Evolutionary conservation across 2,329 filamentous ascomycete species (phyloP), one percentile per base, ranked within the genome.

Genomic region (Fusarium buharicum): DNA sequence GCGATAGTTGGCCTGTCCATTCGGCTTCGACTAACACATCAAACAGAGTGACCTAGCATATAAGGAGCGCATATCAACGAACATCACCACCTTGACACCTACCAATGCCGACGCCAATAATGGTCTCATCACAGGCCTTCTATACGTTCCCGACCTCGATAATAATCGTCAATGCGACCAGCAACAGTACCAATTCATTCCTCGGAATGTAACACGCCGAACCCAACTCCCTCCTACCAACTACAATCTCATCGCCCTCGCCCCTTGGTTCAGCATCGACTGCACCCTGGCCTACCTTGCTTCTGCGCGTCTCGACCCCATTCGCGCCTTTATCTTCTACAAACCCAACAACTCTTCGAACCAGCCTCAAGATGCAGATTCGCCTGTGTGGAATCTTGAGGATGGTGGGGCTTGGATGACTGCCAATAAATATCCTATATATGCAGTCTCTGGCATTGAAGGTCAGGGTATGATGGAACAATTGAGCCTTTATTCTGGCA

Each of bases 141-240:
- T 98, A 54, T 98, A 95, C 74, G 90, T 96, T 3, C 95, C 94
- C 5, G 85, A 88, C 57, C 81, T 97, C 36, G 73, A 77, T 6
- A 53, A 71, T 11, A 73, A 81, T 52, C 83, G 89, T 60, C 76
- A 81, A 0, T 97, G 93, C 77, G 81, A 82, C 71, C 79, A 86
- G 14, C 76, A 84, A 41, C 86, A 89, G 37, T 82, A 82, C 36
- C 75, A 83, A n/a, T 87, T 89, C 66, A 82, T 97, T 9, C 91
- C 93, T 1, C 68, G 74, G 33, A 93, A 95, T 74, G 91, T 87
- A 50, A 96, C 92, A 12, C 86, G 89, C 14, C 83, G 85, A 67
- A 74, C 76, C n/a, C 83, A 95, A 69, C 84, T 97, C 1, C 87
- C 87, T 0, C 79, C 82, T 1, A 83, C 83, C 44, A 86, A 90